Conservation (phyloP, 2,329 filamentous ascomycete species). For the Kalmusia sp. region DNA sequence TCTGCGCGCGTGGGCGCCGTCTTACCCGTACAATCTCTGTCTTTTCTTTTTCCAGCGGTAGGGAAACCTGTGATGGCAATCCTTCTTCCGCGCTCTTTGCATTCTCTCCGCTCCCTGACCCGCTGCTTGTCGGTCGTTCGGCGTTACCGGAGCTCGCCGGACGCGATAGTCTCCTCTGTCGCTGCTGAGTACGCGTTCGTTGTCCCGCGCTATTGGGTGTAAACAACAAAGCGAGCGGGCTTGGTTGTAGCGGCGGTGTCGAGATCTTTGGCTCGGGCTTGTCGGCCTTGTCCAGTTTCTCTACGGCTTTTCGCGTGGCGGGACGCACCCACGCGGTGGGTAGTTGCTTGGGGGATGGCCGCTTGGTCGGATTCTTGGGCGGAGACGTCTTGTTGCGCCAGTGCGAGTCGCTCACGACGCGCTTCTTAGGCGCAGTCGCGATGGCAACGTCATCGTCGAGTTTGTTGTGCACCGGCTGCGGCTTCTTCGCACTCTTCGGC, state of each 20-base stretch:
- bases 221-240: slow-evolving; percentile 33
- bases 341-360: slow-evolving; percentile 42
- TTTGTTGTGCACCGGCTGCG: slow-evolving; percentile 41
- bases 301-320: slow-evolving; percentile 27
- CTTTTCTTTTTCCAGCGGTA: slow-evolving; percentile 24
- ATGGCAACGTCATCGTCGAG: slow-evolving; percentile 54
- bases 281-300: slow-evolving; percentile 13
- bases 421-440: slow-evolving; percentile 79
- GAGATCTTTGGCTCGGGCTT: slow-evolving; percentile 19
- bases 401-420: slow-evolving; percentile 91
- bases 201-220: slow-evolving; percentile 36
- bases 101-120: slow-evolving; percentile 36
- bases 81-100: slow-evolving; percentile 26
- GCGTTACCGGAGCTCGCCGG: slow-evolving; percentile 40
- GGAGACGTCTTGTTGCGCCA: slow-evolving; percentile 69
- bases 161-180: slow-evolving; percentile 37
- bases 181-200: slow-evolving; percentile 26
- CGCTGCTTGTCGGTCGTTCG: slow-evolving; percentile 40
- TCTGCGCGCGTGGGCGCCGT: slow-evolving; percentile 32
- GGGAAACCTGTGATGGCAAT: slow-evolving; percentile 24
- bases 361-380: slow-evolving; percentile 36
- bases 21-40: slow-evolving; percentile 37
- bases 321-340: slow-evolving; percentile 49
- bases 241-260: slow-evolving; percentile 22
- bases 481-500: slow-evolving; percentile 40